Evolutionary conservation across 1,284 basidiomycete species (phyloP), one percentile per base, ranked within the genome.

Genomic region (Rhodotorula sp.): DNA sequence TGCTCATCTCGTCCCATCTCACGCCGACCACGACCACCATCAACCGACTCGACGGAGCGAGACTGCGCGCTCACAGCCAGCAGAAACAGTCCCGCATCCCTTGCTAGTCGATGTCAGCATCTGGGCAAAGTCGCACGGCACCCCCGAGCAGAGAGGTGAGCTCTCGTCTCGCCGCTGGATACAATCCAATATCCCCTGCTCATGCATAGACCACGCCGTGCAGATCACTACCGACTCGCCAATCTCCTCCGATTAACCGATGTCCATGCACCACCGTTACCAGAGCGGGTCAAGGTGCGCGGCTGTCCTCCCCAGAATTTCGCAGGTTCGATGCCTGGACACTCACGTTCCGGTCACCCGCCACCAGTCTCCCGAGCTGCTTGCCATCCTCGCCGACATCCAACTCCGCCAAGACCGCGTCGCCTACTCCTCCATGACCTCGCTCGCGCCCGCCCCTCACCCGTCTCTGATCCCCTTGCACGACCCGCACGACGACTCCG

Each of bases 371-470:
- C 69, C 76, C 43, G 67, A 77, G 47, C 69, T 78, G 23, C 64
- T 75, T 49, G 73, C 74, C 28, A 77, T 78, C 48, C 76, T 78
- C 31, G 68, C 74, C 19, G 48, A 68, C 1, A 74, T 78, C 52
- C 60, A 74, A 49, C 71, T 75, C 28, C 52, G 63, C 10, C 71
- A 73, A 56, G 74, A 77, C 56, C 74, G 71, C 52, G 48, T n/a
- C 47, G 26, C 64, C 45, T 78, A 78, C 70, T 62, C 73, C 7
- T 45, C 68, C 3, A 66, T 77, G 45, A 76, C 75, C 8, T 69
- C 71, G 3, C 69, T 73, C 48, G 8, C 31, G 8, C 15, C 47
- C 4, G 62, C 73, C 15, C 45, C 59, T 2, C 50, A 63, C 55
- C 59, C 50, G 8, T 76, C 71, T 15, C 54, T 66, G 43, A 18